phyloP scores from a whole-genome alignment of 495 filamentous ascomycete genomes.

The Hypoxylon trugodes region DNA sequence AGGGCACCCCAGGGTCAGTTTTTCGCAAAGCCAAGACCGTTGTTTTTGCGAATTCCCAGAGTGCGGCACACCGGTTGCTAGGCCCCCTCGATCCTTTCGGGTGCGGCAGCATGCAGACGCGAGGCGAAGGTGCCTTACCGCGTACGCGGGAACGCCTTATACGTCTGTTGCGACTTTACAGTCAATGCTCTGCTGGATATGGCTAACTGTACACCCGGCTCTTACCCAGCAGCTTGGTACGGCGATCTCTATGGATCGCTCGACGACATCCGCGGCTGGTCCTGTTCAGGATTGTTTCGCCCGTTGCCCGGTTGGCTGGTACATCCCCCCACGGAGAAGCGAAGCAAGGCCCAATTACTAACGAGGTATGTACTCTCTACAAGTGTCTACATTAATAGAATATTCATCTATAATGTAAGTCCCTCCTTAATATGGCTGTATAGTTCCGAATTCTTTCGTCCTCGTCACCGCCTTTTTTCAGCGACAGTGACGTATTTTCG shows the following conservation, averaged over 20 bases:
- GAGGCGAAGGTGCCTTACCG: slow-evolving; percentile 41
- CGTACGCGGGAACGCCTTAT: slow-evolving; percentile 34
- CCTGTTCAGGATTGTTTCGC: slow-evolving; percentile 16
- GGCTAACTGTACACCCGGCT: slow-evolving; percentile 19
- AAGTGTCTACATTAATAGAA: neutral
- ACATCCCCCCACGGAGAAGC: slow-evolving; percentile 6
- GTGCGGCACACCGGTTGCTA: slow-evolving; percentile 29
- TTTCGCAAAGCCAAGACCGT: slow-evolving; percentile 28
- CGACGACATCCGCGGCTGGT: slow-evolving; percentile 18
- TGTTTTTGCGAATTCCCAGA: slow-evolving; percentile 34
- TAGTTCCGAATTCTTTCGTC: slow-evolving; percentile 4
- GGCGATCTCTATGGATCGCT: slow-evolving; percentile 26
- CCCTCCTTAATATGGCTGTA: slow-evolving; percentile 1
- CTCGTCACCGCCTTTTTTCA: slow-evolving; percentile 13
- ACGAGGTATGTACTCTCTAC: too few relatives aligned
- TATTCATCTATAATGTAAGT: slow-evolving; percentile 6
- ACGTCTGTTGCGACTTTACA: slow-evolving; percentile 20
- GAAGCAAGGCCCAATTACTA: too few relatives aligned
- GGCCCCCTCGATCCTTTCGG: slow-evolving; percentile 30
- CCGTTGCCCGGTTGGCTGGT: slow-evolving; percentile 1
- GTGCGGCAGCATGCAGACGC: slow-evolving; percentile 40
- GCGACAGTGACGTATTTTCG: slow-evolving; percentile 19
- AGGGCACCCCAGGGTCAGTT: too few relatives aligned
- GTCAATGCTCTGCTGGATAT: slow-evolving; percentile 17
- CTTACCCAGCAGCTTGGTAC: slow-evolving; percentile 39